Evolutionary conservation across 2,329 filamentous ascomycete species (phyloP), one percentile per base, ranked within the genome.

Genomic region (Alternaria arborescens): DNA sequence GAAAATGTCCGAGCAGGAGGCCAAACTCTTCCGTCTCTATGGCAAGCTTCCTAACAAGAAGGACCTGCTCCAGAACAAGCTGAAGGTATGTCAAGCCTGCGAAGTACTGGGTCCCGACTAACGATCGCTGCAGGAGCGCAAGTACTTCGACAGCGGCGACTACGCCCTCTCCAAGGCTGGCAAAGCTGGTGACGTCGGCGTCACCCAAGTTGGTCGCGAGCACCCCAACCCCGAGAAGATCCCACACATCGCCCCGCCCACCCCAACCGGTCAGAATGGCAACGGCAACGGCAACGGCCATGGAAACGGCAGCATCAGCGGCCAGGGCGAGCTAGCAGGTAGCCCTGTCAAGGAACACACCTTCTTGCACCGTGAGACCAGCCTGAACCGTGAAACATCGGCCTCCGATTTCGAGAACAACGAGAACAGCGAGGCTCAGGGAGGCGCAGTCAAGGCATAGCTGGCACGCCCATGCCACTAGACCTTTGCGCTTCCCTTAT

Each of bases 11-110:
- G 90, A 94, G 64, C 95, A 99, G 76, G 95, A 99, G 86, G 94
- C 97, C 82, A 92, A 92, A 66, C 90, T 98, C 77, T 95, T 98
- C 86, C 91, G 94, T 69, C 90, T 98, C 68, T 99, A 99, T 81
- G 95, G 95, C 82, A 98, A 98, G 83, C 90, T 98, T 62, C 95
- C 95, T 67, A 97, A 91, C 81, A 95, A 95, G 81, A 96, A 94
- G 80, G 94, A 97, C 81, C 88, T 97, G 75, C 90, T 98, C 73
- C 93, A 96, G 85, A 98, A 98, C 85, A 97, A 98, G 79, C 88
- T 98, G 78, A 97, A 97, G 83, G 87, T 88, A 79, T 26, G 71
- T 32, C 43, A 32, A 26, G n/a, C 24, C 18, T 8, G 32, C 41
- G 62, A 26, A 26, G 28, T 38, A 7, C 30, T 12, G 11, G 34